These are phyloP conservation scores for Zychaea mexicana DNA, from an alignment of 371 early-diverging fungal species.

Conservation along the genomic window DNA sequence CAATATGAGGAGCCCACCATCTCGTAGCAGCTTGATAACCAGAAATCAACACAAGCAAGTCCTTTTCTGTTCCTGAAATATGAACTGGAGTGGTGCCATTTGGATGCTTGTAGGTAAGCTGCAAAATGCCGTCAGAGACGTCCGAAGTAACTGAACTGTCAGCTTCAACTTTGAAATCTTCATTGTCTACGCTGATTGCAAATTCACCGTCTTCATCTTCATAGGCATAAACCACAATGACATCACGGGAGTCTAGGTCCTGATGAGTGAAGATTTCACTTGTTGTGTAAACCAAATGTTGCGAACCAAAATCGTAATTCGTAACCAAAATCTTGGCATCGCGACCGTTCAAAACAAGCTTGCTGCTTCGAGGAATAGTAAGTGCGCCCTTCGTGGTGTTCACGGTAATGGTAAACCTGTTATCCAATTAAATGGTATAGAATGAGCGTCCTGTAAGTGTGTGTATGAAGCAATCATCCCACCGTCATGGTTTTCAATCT, in stretches of 20 bases:
- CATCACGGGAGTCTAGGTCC: slow-evolving; percentile 13
- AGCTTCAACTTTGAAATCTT: not conserved
- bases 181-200: slow-evolving; percentile 12
- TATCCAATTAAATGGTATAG: not conserved
- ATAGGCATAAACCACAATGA: slow-evolving; percentile 21
- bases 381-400: slow-evolving; percentile 11
- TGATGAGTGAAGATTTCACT: slow-evolving; percentile 26
- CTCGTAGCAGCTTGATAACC: slow-evolving; percentile 15
- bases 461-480: not conserved
- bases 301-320: slow-evolving; percentile 22
- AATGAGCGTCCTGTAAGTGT: not conserved
- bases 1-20: slow-evolving; percentile 22
- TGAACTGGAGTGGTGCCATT: slow-evolving; percentile 17
- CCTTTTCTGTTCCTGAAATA: not conserved
- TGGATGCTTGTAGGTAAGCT: slow-evolving; percentile 22
- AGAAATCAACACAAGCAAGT: slow-evolving; percentile 16
- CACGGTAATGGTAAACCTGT: too few species aligned
- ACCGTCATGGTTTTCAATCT: too few species aligned
- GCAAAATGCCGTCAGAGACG: slow-evolving; percentile 2
- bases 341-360: slow-evolving; percentile 21
- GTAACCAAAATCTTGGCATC: slow-evolving; percentile 26
- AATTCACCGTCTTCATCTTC: slow-evolving; percentile 24
- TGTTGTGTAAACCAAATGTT: slow-evolving; percentile 26
- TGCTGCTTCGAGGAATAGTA: slow-evolving; percentile 9
- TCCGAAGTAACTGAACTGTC: slow-evolving; percentile 1